phyloP scores from a whole-genome alignment of 306 rosid species.

The Cicer arietinum region DNA sequence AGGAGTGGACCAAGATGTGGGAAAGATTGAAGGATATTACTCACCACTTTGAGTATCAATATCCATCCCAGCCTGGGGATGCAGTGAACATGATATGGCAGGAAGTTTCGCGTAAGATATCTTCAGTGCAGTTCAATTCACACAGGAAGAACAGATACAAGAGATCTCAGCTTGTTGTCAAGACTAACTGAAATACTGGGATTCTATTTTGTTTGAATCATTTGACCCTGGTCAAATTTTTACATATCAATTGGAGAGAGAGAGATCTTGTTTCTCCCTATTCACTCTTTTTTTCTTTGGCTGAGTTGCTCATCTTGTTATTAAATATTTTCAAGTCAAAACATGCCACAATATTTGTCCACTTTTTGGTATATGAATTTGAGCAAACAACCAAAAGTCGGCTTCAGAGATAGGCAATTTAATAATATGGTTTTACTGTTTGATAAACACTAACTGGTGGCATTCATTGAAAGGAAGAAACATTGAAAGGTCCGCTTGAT shows the following conservation, averaged over 20 bases:
- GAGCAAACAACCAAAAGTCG: not conserved
- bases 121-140: constrained; percentile 47
- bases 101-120: constrained; percentile 68
- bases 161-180: constrained; percentile 57
- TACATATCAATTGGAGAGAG: constrained; percentile 36
- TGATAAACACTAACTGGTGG: too few species aligned
- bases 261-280: constrained; percentile 18
- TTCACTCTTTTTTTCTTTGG: constrained; percentile 8
- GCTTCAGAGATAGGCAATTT: too few species aligned
- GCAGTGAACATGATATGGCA: constrained; percentile 90
- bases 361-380: constrained; percentile 22
- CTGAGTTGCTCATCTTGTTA: not conserved
- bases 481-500: too few species aligned
- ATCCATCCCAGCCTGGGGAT: constrained; percentile 74
- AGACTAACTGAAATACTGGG: constrained; percentile 42
- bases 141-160: constrained; percentile 70
- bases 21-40: constrained; percentile 68
- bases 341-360: constrained; percentile 14
- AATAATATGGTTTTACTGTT: too few species aligned
- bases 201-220: constrained; percentile 33
- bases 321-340: not conserved
- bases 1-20: constrained; percentile 86
- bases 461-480: too few species aligned
- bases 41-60: constrained; percentile 73
- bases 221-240: constrained; percentile 34